Conservation (phyloP, 2,329 filamentous ascomycete genomes). For the Diaporthe nobilis region DNA sequence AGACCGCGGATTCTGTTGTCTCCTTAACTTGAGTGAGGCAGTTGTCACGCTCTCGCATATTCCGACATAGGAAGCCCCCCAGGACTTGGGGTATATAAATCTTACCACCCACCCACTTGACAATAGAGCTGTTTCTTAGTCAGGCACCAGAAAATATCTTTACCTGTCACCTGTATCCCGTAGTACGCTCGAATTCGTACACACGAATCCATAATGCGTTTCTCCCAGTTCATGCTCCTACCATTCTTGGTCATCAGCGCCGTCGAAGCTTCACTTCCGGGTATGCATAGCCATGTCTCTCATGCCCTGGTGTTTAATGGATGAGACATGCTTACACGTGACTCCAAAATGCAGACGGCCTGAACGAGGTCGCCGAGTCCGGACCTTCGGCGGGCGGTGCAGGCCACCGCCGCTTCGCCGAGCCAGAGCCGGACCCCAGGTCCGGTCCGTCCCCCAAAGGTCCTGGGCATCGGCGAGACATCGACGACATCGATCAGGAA, state of each 20-base stretch:
- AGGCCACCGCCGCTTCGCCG: not conserved
- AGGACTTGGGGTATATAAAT: not conserved
- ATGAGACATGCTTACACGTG: not conserved
- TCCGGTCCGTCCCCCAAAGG: not conserved
- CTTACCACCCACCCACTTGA: not conserved
- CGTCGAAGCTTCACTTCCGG: not conserved
- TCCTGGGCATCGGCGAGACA: not conserved
- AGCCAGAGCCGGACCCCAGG: not conserved
- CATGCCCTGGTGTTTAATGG: fast-evolving
- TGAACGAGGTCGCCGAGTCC: not conserved
- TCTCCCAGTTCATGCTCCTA: not conserved
- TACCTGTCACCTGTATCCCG: not conserved
- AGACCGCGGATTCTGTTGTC: not conserved
- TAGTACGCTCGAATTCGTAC: too few relatives aligned
- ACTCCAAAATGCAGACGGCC: not conserved
- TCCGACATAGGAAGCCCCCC: not conserved
- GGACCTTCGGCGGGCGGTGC: not conserved
- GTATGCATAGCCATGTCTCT: not conserved
- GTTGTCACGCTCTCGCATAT: not conserved
- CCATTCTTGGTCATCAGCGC: not conserved
- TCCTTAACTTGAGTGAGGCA: not conserved
- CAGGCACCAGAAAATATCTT: not conserved
- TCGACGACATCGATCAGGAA: not conserved
- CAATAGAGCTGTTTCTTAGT: too few relatives aligned
- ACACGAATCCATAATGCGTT: not conserved